phyloP scores from a whole-genome alignment of 2,329 filamentous ascomycete species.

The Aschersonia sp. region DNA sequence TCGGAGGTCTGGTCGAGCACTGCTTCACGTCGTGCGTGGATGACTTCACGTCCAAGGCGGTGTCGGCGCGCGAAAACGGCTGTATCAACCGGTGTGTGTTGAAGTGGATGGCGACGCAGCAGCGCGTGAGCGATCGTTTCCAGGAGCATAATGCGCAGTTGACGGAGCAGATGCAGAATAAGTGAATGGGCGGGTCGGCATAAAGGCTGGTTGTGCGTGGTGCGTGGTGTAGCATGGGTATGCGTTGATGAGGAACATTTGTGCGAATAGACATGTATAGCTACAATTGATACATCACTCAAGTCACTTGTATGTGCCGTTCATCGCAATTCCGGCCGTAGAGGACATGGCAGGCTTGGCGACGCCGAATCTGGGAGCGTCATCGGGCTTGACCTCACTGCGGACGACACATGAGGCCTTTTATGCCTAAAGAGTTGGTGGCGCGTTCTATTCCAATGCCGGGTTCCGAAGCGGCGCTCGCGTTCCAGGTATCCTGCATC shows the following conservation, averaged over 20 bases:
- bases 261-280: too few relatives aligned
- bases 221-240: too few relatives aligned
- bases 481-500: neutral
- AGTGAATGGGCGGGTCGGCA: conserved; percentile 10
- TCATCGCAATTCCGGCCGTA: too few relatives aligned
- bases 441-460: conserved; percentile 7
- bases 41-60: conserved; percentile 95
- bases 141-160: conserved; percentile 53
- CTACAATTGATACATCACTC: too few relatives aligned
- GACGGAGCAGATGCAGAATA: conserved; percentile 34
- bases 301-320: too few relatives aligned
- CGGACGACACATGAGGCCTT: too few relatives aligned
- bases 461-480: conserved; percentile 1
- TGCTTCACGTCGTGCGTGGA: conserved; percentile 97
- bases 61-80: conserved; percentile 74
- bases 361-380: too few relatives aligned
- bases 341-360: too few relatives aligned
- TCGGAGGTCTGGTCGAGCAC: conserved; percentile 45
- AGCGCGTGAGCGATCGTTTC: conserved; percentile 86
- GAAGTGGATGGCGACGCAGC: conserved; percentile 87
- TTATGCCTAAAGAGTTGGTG: neutral
- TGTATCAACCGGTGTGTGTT: conserved; percentile 92
- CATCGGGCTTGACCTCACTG: too few relatives aligned
- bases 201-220: too few relatives aligned
- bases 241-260: too few relatives aligned